phyloP scores from a whole-genome alignment of 371 early-diverging fungal species.

The Syncephalis fuscata region DNA sequence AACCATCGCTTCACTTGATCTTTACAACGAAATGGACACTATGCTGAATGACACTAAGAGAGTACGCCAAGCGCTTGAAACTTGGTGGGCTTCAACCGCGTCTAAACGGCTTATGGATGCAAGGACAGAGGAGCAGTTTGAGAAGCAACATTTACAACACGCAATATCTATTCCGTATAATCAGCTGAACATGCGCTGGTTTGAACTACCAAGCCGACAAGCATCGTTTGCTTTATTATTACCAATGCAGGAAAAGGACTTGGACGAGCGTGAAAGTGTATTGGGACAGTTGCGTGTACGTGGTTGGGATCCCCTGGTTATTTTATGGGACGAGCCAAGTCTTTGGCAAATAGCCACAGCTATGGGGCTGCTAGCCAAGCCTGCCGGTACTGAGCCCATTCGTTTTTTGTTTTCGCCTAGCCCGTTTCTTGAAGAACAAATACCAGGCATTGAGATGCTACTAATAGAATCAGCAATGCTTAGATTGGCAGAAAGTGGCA shows the following conservation, averaged over 20 bases:
- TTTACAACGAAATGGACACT: too few relatives aligned
- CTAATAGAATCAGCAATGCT: not conserved
- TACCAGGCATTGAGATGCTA: not conserved
- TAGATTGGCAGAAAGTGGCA: too few relatives aligned
- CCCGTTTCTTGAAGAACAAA: conserved; percentile 11
- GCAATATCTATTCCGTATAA: conserved; percentile 22
- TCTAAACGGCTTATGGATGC: not conserved
- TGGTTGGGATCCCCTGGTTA: conserved; percentile 20
- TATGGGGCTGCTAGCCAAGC: not conserved
- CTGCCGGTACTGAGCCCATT: not conserved
- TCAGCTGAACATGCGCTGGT: conserved; percentile 13
- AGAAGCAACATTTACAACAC: not conserved
- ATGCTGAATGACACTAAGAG: too few relatives aligned
- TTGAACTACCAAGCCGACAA: conserved; percentile 21
- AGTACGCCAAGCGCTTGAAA: too few relatives aligned
- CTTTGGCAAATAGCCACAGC: conserved; percentile 2
- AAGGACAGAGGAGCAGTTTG: not conserved
- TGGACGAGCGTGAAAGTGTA: conserved; percentile 3
- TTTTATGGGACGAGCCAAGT: conserved; percentile 13
- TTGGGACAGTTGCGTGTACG: conserved; percentile 5
- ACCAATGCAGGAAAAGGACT: conserved; percentile 6
- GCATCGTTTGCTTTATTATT: conserved; percentile 20
- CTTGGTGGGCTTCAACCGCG: too few relatives aligned
- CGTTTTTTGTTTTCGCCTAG: conserved; percentile 13
- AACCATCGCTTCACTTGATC: too few relatives aligned